These are phyloP conservation scores for Silene uniflora DNA, from an alignment of 148 eudicot species.

Conservation along the genomic window DNA sequence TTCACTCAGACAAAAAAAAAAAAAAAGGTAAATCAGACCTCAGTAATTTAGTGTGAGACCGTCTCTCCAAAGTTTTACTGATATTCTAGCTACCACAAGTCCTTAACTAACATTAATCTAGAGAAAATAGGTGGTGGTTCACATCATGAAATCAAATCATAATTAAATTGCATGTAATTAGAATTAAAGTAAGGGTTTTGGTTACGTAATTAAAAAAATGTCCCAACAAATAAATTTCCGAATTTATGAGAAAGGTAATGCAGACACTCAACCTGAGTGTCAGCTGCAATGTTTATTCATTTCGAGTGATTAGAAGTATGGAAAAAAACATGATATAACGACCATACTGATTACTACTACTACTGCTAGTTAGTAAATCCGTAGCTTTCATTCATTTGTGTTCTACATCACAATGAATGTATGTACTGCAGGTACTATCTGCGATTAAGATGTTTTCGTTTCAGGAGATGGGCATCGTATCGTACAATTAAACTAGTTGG, in stretches of 20 bases:
- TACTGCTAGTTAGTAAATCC: neutral
- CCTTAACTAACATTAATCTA: neutral
- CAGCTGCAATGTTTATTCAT: neutral
- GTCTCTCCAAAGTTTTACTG: too few relatives aligned
- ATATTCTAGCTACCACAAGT: too few relatives aligned
- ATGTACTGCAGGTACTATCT: neutral
- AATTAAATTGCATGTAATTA: neutral
- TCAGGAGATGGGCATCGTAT: too few relatives aligned
- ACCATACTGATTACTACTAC: conserved; percentile 5
- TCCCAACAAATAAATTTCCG: neutral
- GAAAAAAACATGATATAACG: neutral
- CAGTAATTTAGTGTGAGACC: too few relatives aligned
- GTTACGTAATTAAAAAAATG: neutral
- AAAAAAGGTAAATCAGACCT: too few relatives aligned
- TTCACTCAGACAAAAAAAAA: too few relatives aligned
- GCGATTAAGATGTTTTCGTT: too few relatives aligned
- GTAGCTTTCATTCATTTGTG: neutral
- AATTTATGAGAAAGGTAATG: neutral
- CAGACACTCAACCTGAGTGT: conserved; percentile 2
- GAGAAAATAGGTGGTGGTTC: neutral
- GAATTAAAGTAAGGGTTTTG: neutral
- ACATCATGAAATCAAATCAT: neutral
- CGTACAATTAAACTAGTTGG: too few relatives aligned
- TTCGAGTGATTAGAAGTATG: neutral
- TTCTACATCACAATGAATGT: neutral